Evolutionary conservation across 1,139 yeast genomes (phyloP), one percentile per base, ranked within the genome.

Genomic region (Saccharomycopsis hybrid): DNA sequence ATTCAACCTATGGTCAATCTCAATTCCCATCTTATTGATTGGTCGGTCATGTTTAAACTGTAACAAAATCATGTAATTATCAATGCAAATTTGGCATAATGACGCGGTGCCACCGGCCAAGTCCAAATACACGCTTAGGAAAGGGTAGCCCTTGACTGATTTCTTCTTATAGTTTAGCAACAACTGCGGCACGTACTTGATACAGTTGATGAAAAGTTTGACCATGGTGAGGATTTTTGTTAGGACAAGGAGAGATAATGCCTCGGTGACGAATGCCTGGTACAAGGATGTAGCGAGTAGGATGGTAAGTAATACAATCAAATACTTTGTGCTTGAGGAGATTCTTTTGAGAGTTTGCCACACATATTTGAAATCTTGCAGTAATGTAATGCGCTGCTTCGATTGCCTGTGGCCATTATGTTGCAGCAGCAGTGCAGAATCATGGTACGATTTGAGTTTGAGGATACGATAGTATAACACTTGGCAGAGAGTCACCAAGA

Each of bases 171-270:
- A 68, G 57, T 81, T 82, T 59, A 77, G 76, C 32, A 65, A 57
- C 3, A 80, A 72, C 59, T 82, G 88, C 0, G 88, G 87, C 4
- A 82, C 60, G 59, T 80, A 79, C 60, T 82, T 82, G 52, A 77
- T 67, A 31, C 78, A 63, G 51, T 53, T 53, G 7, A 53, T 41
- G 29, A 53, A 51, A 11, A 53, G 44, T 30, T 53, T 53, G 30
- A 53, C 39, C 31, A 46, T 39, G n/a, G 55, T 53, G 11, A 53
- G 47, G n/a, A 48, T 39, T 37, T 48, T 51, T 2, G 55, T 53
- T 4, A 53, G 35, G 5, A 36, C 7, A 4, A 53, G 36, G 5
- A 53, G 35, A 5, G 52, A 46, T 24, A 53, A 40, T 4, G 43
- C 5, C 33, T 51, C 44, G 9, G 41, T n/a, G 9, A 48, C 42